phyloP scores from a whole-genome alignment of 2,329 filamentous ascomycete genomes.

The Cercospora zeina region DNA sequence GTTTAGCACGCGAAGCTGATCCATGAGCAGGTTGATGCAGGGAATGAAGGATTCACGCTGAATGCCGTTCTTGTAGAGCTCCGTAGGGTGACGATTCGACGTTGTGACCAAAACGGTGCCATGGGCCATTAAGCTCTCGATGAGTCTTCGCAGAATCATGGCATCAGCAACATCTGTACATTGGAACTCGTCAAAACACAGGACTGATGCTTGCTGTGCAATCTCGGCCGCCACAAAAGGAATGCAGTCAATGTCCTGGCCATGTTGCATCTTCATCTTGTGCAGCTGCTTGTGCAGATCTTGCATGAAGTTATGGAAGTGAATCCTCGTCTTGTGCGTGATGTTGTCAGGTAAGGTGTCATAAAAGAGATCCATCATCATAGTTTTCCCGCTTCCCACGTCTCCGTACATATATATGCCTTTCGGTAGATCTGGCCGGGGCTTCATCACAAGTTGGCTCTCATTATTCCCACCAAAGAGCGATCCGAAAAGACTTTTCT shows the following conservation, averaged over 20 bases:
- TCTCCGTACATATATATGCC: conserved; percentile 95
- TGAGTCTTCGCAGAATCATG: conserved; percentile 87
- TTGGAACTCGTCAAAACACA: conserved; percentile 99
- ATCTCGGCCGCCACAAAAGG: conserved; percentile 95
- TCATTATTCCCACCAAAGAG: conserved; percentile 57
- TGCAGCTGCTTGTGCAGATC: conserved; percentile 90
- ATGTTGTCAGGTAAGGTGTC: conserved; percentile 84
- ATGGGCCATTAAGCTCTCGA: conserved; percentile 91
- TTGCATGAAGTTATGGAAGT: conserved; percentile 99
- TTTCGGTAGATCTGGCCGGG: conserved; percentile 74
- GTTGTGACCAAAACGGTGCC: conserved; percentile 97
- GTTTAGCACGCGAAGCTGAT: conserved; percentile 82
- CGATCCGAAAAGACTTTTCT: conserved; percentile 57
- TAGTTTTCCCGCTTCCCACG: conserved; percentile 96
- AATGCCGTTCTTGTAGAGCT: conserved; percentile 97
- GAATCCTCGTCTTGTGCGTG: conserved; percentile 81
- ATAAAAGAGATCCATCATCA: conserved; percentile 99
- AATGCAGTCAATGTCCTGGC: conserved; percentile 84
- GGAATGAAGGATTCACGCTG: conserved; percentile 94
- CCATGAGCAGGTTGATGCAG: conserved; percentile 88
- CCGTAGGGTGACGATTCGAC: conserved; percentile 92
- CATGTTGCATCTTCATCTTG: conserved; percentile 83
- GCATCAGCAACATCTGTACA: conserved; percentile 98
- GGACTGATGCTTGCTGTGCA: conserved; percentile 76
- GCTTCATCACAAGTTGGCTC: conserved; percentile 44